phyloP scores from a whole-genome alignment of 2,329 filamentous ascomycete species.

The Fusarium sp. region DNA sequence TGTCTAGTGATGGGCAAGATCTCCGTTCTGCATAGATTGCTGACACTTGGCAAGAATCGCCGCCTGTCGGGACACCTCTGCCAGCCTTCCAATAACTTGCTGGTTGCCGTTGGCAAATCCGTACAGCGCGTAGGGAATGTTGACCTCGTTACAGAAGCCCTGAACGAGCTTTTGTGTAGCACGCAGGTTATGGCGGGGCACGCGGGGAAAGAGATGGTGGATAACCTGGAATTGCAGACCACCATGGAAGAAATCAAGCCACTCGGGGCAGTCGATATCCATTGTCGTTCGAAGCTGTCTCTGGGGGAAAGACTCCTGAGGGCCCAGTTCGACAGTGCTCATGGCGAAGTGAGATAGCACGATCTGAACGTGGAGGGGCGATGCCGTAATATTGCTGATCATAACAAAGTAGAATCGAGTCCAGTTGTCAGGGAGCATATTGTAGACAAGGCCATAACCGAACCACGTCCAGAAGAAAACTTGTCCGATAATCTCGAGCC shows the following conservation, averaged over 20 bases:
- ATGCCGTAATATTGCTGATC: slow-evolving; percentile 83
- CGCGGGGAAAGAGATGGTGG: slow-evolving; percentile 85
- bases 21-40: slow-evolving; percentile 57
- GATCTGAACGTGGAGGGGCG: slow-evolving; percentile 88
- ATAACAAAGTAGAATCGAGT: slow-evolving; percentile 80
- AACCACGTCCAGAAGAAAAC: slow-evolving; percentile 89
- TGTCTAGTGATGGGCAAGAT: slow-evolving; percentile 39
- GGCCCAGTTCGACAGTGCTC: slow-evolving; percentile 88
- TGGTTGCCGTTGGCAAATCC: slow-evolving; percentile 88
- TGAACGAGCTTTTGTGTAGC: slow-evolving; percentile 79
- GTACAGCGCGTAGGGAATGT: slow-evolving; percentile 86
- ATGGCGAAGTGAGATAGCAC: slow-evolving; percentile 94
- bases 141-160: slow-evolving; percentile 84
- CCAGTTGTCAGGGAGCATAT: slow-evolving; percentile 74
- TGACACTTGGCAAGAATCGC: slow-evolving; percentile 82
- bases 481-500: slow-evolving; percentile 81
- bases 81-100: slow-evolving; percentile 79
- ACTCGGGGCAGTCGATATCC: slow-evolving; percentile 88
- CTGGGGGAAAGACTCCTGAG: slow-evolving; percentile 87
- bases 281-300: slow-evolving; percentile 93
- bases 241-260: slow-evolving; percentile 91
- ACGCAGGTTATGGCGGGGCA: slow-evolving; percentile 87
- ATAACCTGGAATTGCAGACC: slow-evolving; percentile 91
- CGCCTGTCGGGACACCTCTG: slow-evolving; percentile 83
- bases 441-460: slow-evolving; percentile 84